Evolutionary conservation across 257 asterid species (phyloP).

Genomic region (Striga asiatica): DNA sequence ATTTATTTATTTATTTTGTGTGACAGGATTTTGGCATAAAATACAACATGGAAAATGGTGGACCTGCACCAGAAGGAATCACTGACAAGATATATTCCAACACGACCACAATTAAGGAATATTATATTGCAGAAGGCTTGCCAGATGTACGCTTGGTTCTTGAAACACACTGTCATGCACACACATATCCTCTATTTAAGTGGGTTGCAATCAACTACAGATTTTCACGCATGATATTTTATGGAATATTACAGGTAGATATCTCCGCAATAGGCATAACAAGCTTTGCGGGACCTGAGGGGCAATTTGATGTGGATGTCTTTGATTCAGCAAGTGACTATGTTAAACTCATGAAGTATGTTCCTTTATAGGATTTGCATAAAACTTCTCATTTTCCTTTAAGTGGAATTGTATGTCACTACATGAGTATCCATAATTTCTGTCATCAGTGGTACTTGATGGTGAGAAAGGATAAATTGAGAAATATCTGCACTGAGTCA

Average conservation of each 20-base stretch:
- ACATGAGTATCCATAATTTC: neutral
- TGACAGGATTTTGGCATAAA: conserved; percentile 92
- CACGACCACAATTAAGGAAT: conserved; percentile 85
- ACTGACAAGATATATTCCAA: conserved; percentile 77
- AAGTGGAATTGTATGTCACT: neutral
- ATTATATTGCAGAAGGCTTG: conserved; percentile 81
- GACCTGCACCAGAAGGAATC: conserved; percentile 97
- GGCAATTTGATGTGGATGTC: conserved; percentile 83
- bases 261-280: conserved; percentile 51
- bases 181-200: neutral
- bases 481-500: too few relatives aligned
- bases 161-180: neutral
- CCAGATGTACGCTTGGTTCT: conserved; percentile 61
- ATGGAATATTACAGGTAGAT: conserved; percentile 54
- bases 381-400: neutral
- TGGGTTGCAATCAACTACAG: neutral
- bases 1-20: conserved; percentile 8
- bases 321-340: conserved; percentile 88
- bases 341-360: conserved; percentile 93
- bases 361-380: conserved; percentile 7
- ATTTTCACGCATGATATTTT: conserved; percentile 3
- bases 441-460: neutral
- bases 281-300: conserved; percentile 79
- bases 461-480: too few relatives aligned
- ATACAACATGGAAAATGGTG: conserved; percentile 99